Evolutionary conservation across 805 yeast genomes (phyloP).

Genomic region (Barnettozyma sucrosica): DNA sequence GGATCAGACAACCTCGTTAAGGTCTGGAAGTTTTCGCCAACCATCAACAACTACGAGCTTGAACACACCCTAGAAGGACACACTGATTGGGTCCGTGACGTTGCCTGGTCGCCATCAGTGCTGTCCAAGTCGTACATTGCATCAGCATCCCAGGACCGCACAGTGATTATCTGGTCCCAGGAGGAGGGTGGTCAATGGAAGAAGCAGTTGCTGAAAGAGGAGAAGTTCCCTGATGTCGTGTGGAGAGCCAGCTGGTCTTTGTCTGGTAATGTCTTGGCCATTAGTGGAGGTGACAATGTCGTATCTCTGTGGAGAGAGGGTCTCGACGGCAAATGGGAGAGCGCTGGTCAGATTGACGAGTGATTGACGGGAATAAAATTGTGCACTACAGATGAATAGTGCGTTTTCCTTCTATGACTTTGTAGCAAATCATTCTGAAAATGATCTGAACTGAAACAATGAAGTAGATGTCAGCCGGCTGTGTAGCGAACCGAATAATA

Average conservation of each 20-base stretch:
- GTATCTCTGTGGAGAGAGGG: conserved; percentile 96
- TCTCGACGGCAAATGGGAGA: conserved; percentile 89
- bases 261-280: conserved; percentile 92
- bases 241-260: conserved; percentile 99
- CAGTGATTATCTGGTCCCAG: conserved; percentile 93
- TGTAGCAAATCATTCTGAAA: too few species aligned
- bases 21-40: conserved; percentile 70
- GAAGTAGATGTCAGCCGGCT: too few species aligned
- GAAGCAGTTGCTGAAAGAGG: conserved; percentile 65
- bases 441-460: too few species aligned
- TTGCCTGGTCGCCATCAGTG: conserved; percentile 94
- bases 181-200: conserved; percentile 74
- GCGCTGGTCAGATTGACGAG: conserved; percentile 94
- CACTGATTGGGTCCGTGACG: conserved; percentile 98
- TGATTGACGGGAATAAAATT: conserved; percentile 23
- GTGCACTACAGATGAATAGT: too few species aligned
- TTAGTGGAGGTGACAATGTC: conserved; percentile 93
- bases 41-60: conserved; percentile 53
- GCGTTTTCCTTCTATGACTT: too few species aligned
- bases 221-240: conserved; percentile 91
- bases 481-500: too few species aligned
- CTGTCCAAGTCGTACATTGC: conserved; percentile 87
- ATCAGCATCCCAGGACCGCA: conserved; percentile 93
- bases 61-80: conserved; percentile 86
- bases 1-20: conserved; percentile 94